phyloP scores from a whole-genome alignment of 352 stramenopile species.

The Aphanomyces invadans region DNA sequence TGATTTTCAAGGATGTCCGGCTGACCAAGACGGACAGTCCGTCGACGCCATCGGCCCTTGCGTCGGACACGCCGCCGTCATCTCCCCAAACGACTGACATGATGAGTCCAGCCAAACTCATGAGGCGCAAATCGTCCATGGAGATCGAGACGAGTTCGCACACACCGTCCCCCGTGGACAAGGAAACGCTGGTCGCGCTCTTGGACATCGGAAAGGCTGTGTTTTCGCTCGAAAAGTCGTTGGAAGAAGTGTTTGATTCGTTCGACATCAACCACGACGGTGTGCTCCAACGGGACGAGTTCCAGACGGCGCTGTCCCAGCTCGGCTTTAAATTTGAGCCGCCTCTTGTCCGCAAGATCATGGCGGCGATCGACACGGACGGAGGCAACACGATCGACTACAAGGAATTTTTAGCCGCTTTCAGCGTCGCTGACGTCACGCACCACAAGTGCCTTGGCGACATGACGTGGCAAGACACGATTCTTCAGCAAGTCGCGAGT shows the following conservation, averaged over 20 bases:
- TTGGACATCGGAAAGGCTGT: conserved; percentile 56
- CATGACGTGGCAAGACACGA: conserved; percentile 85
- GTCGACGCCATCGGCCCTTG: conserved; percentile 26
- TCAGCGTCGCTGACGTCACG: conserved; percentile 69
- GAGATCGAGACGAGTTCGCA: background rate
- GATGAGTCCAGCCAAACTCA: conserved; percentile 25
- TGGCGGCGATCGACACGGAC: conserved; percentile 82
- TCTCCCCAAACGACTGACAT: conserved; percentile 27
- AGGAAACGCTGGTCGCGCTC: background rate
- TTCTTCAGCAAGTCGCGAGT: conserved; percentile 90
- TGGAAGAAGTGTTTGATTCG: conserved; percentile 1
- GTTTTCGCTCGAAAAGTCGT: conserved; percentile 34
- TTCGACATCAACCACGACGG: conserved; percentile 26
- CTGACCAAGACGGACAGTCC: background rate
- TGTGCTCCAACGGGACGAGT: conserved; percentile 20
- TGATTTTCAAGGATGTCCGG: conserved; percentile 42
- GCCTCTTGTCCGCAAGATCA: conserved; percentile 56
- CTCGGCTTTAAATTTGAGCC: conserved; percentile 56
- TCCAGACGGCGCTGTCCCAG: conserved; percentile 38
- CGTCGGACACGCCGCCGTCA: background rate
- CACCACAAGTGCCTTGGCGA: conserved; percentile 42
- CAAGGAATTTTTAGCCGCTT: conserved; percentile 88
- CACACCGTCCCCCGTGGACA: conserved; percentile 26
- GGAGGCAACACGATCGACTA: conserved; percentile 85
- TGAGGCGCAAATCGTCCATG: conserved; percentile 2